Evolutionary conservation across 768 basidiomycete species (phyloP), one percentile per base, ranked within the genome.

Genomic region (Auriscalpium vulgare): DNA sequence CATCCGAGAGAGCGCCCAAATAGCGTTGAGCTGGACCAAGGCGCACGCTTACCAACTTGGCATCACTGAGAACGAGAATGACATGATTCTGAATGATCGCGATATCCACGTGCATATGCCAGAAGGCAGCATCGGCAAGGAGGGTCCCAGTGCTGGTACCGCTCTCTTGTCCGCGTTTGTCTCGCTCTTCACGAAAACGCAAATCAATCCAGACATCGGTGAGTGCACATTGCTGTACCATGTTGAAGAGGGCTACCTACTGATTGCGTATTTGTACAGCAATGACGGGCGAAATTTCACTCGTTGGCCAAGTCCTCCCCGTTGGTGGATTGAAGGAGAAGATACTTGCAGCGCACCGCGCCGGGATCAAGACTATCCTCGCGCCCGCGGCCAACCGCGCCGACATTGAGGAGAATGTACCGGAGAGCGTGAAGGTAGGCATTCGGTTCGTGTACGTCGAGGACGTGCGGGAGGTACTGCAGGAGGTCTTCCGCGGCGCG

Each of bases 51-150:
- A 79, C 67, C 85, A 88, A 51, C 79, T 98, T 10, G 93, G 94
- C 4, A 89, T 97, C 65, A 94, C 93, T 7, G 68, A 78, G 49
- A 76, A 78, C 1, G 73, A 79, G 0, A 81, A 80, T 7, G 88
- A 91, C 54, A 85, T 88, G 67, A 85, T 94, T 67, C 73, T 97
- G 64, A 83, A 85, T 21, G 88, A 95, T 65, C 78, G 83, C 43
- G 94, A 97, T 64, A 78, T 98, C 16, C 95, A 98, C 70, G 81
- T 99, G 43, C 97, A 98, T 68, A 97, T 97, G 95, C 92, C 94
- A 0, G 93, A 92, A 67, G 93, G 92, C 9, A 87, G 86, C 65
- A 84, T 93, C 53, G 91, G 91, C 19, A 94, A 97, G 74, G 95
- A 97, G 62, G 97, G 97, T 0, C 97, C 97, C 1, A 93, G 90